phyloP scores from a whole-genome alignment of 495 filamentous ascomycete species.

The Podospora pseudopauciseta region DNA sequence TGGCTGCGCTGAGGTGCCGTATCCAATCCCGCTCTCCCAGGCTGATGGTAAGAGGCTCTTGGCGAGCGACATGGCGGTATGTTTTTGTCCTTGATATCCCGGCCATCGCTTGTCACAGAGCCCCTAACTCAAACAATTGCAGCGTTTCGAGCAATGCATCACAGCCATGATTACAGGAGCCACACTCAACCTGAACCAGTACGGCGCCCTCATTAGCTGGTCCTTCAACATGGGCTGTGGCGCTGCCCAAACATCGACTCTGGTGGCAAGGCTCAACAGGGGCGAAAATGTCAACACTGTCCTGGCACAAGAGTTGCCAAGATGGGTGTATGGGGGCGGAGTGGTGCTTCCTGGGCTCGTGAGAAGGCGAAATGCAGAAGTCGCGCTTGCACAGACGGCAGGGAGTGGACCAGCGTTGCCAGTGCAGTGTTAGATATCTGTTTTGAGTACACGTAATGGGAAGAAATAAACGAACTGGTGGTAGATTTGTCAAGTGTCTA shows the following conservation, averaged over 20 bases:
- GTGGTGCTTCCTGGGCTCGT: conserved; percentile 39
- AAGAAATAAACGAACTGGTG: too few species aligned
- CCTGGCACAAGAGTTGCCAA: conserved; percentile 43
- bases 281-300: conserved; percentile 42
- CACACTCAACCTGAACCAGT: conserved; percentile 48
- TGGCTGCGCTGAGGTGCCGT: conserved; percentile 44
- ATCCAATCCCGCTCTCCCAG: conserved; percentile 42
- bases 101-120: not conserved
- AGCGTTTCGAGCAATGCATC: conserved; percentile 33
- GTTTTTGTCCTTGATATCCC: not conserved
- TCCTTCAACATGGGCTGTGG: conserved; percentile 52
- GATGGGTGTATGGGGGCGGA: conserved; percentile 45
- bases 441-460: too few species aligned
- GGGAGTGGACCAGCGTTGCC: conserved; percentile 13
- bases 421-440: conserved; percentile 11
- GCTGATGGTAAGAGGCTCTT: conserved; percentile 41
- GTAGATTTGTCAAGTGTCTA: too few species aligned
- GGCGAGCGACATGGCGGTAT: conserved; percentile 40
- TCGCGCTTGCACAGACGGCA: conserved; percentile 39
- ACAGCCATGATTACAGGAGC: conserved; percentile 35
- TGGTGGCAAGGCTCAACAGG: conserved; percentile 45
- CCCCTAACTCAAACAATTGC: not conserved
- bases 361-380: conserved; percentile 41
- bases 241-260: conserved; percentile 37
- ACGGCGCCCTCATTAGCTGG: conserved; percentile 48